Evolutionary conservation across 257 asterid genomes (phyloP).

Genomic region (Linderniella brevidens): DNA sequence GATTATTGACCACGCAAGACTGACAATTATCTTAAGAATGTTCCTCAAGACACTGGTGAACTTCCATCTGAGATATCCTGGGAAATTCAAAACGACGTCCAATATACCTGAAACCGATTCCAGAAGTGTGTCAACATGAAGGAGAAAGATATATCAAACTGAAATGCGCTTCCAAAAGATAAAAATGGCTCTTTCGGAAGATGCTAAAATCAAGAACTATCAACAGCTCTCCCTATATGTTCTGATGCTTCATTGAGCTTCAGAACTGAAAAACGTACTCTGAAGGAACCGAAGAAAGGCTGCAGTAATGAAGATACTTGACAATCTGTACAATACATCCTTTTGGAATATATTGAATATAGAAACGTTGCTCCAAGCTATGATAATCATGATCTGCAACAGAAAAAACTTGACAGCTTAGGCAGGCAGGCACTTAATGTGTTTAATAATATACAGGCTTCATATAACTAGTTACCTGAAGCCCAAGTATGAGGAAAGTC

Average conservation of each 20-base stretch:
- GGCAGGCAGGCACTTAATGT: not conserved
- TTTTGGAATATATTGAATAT: constrained; percentile 40
- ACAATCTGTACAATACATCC: constrained; percentile 34
- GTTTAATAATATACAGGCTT: not conserved
- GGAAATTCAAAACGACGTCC: constrained; percentile 79
- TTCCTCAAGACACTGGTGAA: constrained; percentile 59
- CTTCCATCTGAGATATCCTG: constrained; percentile 85
- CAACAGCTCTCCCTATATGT: not conserved
- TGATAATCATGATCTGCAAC: constrained; percentile 58
- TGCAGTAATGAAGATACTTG: constrained; percentile 89
- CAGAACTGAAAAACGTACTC: constrained; percentile 35
- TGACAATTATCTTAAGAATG: constrained; percentile 61
- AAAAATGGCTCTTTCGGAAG: no score
- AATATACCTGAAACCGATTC: constrained; percentile 39
- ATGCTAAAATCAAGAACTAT: not conserved
- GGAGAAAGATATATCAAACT: not conserved
- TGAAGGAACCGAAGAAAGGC: constrained; percentile 78
- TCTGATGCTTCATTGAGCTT: not conserved
- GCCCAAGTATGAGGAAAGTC: constrained; percentile 70
- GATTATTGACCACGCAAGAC: constrained; percentile 67
- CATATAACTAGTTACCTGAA: constrained; percentile 39
- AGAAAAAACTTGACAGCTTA: no score
- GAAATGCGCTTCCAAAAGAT: no score
- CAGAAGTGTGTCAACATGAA: constrained; percentile 5
- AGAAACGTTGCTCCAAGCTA: constrained; percentile 71